Evolutionary conservation across 495 filamentous ascomycete genomes (phyloP).

Genomic region (Apiosordaria backusii): DNA sequence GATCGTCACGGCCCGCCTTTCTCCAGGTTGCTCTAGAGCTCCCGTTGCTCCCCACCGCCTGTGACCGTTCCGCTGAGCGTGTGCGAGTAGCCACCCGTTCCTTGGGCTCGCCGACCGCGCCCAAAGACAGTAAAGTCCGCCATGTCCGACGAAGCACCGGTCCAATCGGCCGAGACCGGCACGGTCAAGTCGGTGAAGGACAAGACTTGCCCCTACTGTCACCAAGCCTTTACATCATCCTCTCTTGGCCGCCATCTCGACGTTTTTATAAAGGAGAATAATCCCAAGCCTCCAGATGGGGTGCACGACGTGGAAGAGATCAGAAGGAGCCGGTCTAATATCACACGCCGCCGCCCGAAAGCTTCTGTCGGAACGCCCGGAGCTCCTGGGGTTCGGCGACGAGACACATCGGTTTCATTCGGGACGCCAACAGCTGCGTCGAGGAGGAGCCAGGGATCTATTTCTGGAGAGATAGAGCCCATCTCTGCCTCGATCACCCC

Average conservation of each 20-base stretch:
- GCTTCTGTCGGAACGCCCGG: constrained; percentile 44
- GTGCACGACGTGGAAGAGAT: constrained; percentile 87
- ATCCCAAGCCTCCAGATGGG: constrained; percentile 77
- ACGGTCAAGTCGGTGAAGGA: constrained; percentile 59
- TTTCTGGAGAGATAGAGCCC: constrained; percentile 29
- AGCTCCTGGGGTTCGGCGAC: constrained; percentile 24
- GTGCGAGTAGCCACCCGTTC: not conserved
- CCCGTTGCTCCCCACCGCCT: not conserved
- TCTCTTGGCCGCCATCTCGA: constrained; percentile 91
- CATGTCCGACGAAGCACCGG: not conserved
- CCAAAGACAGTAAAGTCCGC: not conserved
- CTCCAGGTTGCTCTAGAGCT: not conserved
- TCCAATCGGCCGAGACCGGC: constrained; percentile 27
- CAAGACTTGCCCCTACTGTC: constrained; percentile 78
- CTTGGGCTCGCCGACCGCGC: not conserved
- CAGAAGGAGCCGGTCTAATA: constrained; percentile 69
- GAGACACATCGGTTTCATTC: constrained; percentile 46
- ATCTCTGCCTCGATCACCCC: constrained; percentile 30
- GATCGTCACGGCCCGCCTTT: not conserved
- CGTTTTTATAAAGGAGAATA: constrained; percentile 83
- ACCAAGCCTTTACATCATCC: constrained; percentile 82
- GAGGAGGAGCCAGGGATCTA: constrained; percentile 25
- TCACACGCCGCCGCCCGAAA: constrained; percentile 76
- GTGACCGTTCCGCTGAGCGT: constrained; percentile 1
- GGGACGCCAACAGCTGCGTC: constrained; percentile 39